Percentiles rank a stretch among this genome's conserved stretches.
Evolutionary conservation across 768 basidiomycete species (phyloP).

Genomic region (Dictyophora rubrovolvata): DNA sequence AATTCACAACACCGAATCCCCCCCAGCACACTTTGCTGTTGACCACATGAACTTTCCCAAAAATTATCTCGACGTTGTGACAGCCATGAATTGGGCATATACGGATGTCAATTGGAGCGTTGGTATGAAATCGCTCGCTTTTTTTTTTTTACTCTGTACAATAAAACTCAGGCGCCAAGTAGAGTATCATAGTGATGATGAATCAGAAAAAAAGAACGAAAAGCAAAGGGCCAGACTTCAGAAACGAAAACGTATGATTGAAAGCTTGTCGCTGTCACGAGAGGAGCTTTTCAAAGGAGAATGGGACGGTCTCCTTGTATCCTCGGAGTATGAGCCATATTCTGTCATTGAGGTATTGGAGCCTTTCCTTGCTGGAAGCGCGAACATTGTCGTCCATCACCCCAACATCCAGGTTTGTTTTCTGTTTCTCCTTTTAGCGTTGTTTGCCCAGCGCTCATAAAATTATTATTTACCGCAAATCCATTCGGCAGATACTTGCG

Average conservation of each 20-base stretch:
- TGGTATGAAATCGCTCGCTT: conserved; percentile 27
- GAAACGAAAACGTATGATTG: conserved; percentile 67
- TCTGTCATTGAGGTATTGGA: conserved; percentile 67
- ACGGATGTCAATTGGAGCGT: conserved; percentile 68
- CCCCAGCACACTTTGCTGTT: conserved; percentile 82
- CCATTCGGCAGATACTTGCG: conserved; percentile 49
- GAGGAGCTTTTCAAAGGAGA: conserved; percentile 79
- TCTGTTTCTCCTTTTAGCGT: neutral
- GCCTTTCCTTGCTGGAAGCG: conserved; percentile 77
- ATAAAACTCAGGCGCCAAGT: conserved; percentile 27
- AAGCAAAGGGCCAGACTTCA: conserved; percentile 59
- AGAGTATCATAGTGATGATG: conserved; percentile 47
- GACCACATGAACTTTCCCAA: conserved; percentile 77
- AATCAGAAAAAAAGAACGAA: conserved; percentile 54
- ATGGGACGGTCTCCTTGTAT: conserved; percentile 80
- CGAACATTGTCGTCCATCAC: conserved; percentile 77
- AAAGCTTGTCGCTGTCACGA: conserved; percentile 50
- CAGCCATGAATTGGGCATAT: conserved; percentile 84
- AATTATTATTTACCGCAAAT: neutral
- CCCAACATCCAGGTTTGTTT: conserved; percentile 60
- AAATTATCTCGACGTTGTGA: conserved; percentile 41
- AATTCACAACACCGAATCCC: conserved; percentile 83
- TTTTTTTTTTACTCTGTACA: conserved; percentile 4
- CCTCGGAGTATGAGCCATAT: conserved; percentile 76
- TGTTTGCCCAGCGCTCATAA: neutral